Percentiles rank a stretch among this genome's conserved stretches.
Conservation (phyloP, 2,329 filamentous ascomycete species). For the Penicillium sp. region DNA sequence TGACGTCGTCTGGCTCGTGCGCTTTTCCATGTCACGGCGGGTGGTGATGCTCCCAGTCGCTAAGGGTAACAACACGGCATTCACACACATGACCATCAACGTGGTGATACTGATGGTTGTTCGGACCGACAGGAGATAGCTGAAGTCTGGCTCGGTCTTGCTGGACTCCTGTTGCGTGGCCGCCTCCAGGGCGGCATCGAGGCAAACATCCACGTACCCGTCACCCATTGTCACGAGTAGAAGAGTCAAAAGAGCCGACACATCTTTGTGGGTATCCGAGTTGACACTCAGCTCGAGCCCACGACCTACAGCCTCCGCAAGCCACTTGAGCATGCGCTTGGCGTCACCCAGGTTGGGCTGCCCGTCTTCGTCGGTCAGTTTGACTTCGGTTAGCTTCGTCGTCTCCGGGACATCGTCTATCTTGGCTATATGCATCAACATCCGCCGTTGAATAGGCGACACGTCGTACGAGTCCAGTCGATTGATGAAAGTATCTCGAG, state of each 20-base stretch:
- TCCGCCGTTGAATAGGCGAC: constrained; percentile 80
- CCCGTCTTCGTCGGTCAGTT: constrained; percentile 87
- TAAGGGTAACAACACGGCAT: constrained; percentile 83
- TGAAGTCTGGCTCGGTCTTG: constrained; percentile 83
- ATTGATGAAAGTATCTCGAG: constrained; percentile 87
- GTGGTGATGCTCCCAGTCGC: constrained; percentile 88
- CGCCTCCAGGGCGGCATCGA: constrained; percentile 70
- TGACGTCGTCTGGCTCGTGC: constrained; percentile 68
- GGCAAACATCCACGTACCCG: constrained; percentile 66
- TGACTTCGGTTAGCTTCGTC: constrained; percentile 74
- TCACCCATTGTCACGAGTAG: constrained; percentile 85
- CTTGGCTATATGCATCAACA: constrained; percentile 86
- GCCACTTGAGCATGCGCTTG: constrained; percentile 98
- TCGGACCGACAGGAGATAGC: constrained; percentile 74
- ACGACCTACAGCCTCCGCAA: constrained; percentile 89
- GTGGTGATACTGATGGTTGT: constrained; percentile 85
- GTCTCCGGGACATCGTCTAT: constrained; percentile 67
- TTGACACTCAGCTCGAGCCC: constrained; percentile 86
- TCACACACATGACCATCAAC: constrained; percentile 88
- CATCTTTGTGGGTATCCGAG: constrained; percentile 89
- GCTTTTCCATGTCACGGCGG: constrained; percentile 82
- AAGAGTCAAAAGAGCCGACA: constrained; percentile 77
- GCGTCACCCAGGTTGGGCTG: constrained; percentile 77
- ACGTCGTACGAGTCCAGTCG: constrained; percentile 85
- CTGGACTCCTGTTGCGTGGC: constrained; percentile 72